Evolutionary conservation across 2,329 filamentous ascomycete species (phyloP).

Genomic region (Xylaria polymorpha): DNA sequence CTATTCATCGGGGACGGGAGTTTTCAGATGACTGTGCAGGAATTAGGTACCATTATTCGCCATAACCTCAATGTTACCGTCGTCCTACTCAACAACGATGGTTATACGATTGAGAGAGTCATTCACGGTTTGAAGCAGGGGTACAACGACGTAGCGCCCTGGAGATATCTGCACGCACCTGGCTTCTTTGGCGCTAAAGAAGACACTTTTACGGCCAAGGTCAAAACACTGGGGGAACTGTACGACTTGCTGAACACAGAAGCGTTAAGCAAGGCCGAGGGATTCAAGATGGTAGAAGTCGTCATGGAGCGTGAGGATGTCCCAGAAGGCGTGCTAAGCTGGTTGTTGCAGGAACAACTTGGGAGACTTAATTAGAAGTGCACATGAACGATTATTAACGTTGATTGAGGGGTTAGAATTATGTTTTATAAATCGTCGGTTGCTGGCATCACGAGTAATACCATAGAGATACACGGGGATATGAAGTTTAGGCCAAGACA

Average conservation of each 20-base stretch:
- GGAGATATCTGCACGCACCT: slow-evolving; percentile 63
- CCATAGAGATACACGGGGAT: neutral
- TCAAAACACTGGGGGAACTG: slow-evolving; percentile 59
- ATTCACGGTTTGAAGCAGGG: slow-evolving; percentile 65
- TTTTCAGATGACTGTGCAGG: slow-evolving; percentile 74
- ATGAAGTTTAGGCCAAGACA: neutral
- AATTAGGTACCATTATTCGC: slow-evolving; percentile 71
- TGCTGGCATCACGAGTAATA: neutral
- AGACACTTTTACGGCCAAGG: slow-evolving; percentile 54
- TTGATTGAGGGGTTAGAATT: neutral
- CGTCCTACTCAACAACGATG: slow-evolving; percentile 69
- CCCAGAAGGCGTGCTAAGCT: slow-evolving; percentile 40
- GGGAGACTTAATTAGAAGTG: neutral
- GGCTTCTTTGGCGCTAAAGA: slow-evolving; percentile 60
- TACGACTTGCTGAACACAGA: slow-evolving; percentile 50
- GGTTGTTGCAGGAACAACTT: slow-evolving; percentile 31
- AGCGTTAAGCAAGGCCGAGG: slow-evolving; percentile 39
- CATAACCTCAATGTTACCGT: slow-evolving; percentile 61
- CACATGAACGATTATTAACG: neutral
- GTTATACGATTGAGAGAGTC: slow-evolving; percentile 68
- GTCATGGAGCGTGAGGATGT: slow-evolving; percentile 51
- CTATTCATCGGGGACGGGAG: slow-evolving; percentile 73
- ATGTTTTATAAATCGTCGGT: neutral
- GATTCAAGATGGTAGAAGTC: slow-evolving; percentile 51
- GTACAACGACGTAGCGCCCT: slow-evolving; percentile 67